Percentiles rank a stretch among this genome's conserved stretches.
phyloP scores from a whole-genome alignment of 768 basidiomycete genomes.

The Boletus vinaceobasis region DNA sequence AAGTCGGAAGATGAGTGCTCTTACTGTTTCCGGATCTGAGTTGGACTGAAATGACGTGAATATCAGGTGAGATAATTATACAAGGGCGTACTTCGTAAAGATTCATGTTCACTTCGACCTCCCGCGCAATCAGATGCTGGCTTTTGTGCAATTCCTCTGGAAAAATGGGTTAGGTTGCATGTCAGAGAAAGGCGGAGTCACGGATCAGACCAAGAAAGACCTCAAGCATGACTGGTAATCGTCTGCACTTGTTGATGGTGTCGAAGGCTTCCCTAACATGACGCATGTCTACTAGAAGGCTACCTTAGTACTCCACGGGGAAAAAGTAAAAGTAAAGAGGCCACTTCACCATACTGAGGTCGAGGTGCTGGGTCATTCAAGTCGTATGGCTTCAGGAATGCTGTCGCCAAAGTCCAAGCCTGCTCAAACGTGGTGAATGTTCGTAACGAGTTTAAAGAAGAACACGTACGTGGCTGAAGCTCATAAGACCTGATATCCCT shows the following conservation, averaged over 20 bases:
- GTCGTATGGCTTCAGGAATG: constrained; percentile 54
- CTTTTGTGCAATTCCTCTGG: constrained; percentile 62
- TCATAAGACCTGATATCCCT: constrained; percentile 62
- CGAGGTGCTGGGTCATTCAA: constrained; percentile 38
- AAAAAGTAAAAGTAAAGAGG: neutral
- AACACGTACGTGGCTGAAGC: constrained; percentile 54
- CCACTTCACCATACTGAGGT: constrained; percentile 27
- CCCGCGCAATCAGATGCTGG: constrained; percentile 56
- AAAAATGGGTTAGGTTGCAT: neutral
- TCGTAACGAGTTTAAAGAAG: neutral
- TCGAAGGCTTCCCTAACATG: constrained; percentile 55
- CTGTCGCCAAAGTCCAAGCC: constrained; percentile 59
- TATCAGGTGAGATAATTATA: neutral
- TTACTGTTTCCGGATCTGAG: constrained; percentile 47
- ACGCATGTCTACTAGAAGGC: constrained; percentile 42
- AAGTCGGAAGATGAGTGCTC: constrained; percentile 54
- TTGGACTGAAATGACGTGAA: constrained; percentile 36
- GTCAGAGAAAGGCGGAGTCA: neutral
- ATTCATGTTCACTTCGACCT: constrained; percentile 55
- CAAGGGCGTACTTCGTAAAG: constrained; percentile 55
- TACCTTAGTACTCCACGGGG: neutral
- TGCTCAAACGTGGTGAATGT: constrained; percentile 25
- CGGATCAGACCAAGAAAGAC: constrained; percentile 59
- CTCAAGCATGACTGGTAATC: constrained; percentile 64
- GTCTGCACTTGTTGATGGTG: constrained; percentile 52